These are phyloP conservation scores for Euphorbia celastroides DNA, from an alignment of 441 rosid genomes.

Conservation along the genomic window DNA sequence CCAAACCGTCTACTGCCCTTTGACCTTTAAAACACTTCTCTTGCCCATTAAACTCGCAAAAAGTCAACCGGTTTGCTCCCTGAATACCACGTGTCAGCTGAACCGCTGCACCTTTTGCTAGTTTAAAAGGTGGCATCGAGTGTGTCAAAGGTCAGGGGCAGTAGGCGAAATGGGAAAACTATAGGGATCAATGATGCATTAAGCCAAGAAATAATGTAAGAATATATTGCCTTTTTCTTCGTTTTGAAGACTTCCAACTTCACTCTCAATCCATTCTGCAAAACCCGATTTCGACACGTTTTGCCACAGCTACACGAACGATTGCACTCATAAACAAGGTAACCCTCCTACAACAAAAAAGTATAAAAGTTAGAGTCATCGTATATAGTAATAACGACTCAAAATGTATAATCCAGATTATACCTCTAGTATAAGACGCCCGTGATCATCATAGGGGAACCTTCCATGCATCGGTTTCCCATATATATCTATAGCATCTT, in stretches of 20 bases:
- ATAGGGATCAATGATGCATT: conserved; percentile 14
- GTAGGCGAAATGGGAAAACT: conserved; percentile 6
- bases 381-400: background rate
- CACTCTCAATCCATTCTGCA: conserved; percentile 75
- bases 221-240: conserved; percentile 55
- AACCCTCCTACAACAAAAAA: conserved; percentile 69
- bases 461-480: conserved; percentile 74
- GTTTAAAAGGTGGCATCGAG: too few relatives aligned
- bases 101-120: too few relatives aligned
- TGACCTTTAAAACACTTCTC: too few relatives aligned
- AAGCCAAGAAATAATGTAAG: too few relatives aligned
- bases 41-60: too few relatives aligned
- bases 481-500: conserved; percentile 79
- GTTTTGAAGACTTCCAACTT: conserved; percentile 83
- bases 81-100: too few relatives aligned
- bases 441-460: conserved; percentile 81
- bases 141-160: too few relatives aligned
- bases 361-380: too few relatives aligned
- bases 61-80: too few relatives aligned
- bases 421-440: conserved; percentile 88
- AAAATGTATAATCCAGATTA: background rate
- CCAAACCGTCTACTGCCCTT: too few relatives aligned
- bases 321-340: conserved; percentile 98
- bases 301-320: conserved; percentile 63
- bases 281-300: conserved; percentile 83